Base-by-base conservation (phyloP, 371 early-diverging fungal species). In the Circinella umbellata region DNA sequence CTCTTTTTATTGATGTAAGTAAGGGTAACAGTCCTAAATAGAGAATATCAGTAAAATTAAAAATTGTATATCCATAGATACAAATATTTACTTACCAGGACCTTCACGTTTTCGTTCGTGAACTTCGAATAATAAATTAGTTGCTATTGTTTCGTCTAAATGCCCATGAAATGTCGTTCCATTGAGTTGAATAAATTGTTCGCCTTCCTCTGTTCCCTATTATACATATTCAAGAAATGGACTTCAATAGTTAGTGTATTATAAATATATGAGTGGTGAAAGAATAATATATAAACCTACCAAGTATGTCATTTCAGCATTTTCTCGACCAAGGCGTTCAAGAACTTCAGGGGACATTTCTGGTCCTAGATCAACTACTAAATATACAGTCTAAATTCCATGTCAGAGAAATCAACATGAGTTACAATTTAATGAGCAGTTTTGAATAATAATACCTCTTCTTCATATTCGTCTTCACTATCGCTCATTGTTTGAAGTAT, bases 71-170 rank as follows among this genome's bases (percentile, higher is more conserved):
- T 39, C 17, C 17, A 17, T n/a, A 62, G 6, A 42, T 42, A 42
- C 11, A 42, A 9, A 42, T 3, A 42, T 42, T 27, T 9, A 42
- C 38, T 61, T 63, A 63, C 63, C 63, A 63, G 63, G n/a, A 4
- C 48, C 48, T 7, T 48, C 63, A 48, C 63, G 63, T 47, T 63
- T 63, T 20, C 48, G 63, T 35, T 63, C 63, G 48, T 63, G 63
- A 48, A 63, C 49, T 36, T 63, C 63, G 47, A 63, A 63, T 10
- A 63, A 48, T 39, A 63, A 15, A 8, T 63, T 63, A 27, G 49
- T 63, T 6, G 34, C 18, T 6, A 63, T 11, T n/a, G 63, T 63
- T 42, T 63, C 63, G 48, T 63, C 48, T 10, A 63, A 27, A 35
- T 63, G 63, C 3, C 63, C 63, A 27, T 48, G 63, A 48, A 63